Base-by-base conservation (phyloP, 305 asterid species). In the Plantago rigida region DNA sequence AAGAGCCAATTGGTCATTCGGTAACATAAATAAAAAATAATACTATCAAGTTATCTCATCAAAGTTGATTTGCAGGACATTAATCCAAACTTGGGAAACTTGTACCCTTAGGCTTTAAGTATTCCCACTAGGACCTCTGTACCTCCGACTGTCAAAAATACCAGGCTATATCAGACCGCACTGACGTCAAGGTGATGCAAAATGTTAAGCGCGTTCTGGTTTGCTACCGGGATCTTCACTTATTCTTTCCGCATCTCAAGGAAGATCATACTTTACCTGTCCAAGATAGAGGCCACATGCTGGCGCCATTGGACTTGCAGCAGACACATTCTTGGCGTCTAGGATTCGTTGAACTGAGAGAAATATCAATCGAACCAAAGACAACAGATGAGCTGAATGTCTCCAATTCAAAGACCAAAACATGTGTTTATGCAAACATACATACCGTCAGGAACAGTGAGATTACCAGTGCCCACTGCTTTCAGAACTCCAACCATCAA, bases 261-360 rank as follows among this genome's bases (percentile, higher is more conserved):
- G 81, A 64, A 86, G 80, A 69, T 91, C 87, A 17, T 84, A 91
- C 64, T 76, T 84, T 54, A 91, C 98, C 46, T 81, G 88, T 73
- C 92, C 98, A 19, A 91, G 96, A 72, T 87, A 87, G 68, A 91
- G 96, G 48, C 98, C 98, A 63, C 81, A 80, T 24, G 98, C 87
- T 7, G 96, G 98, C 5, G 95, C 95, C 98, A 91, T 91, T 0
- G 96, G 94, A 67, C 85, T 80, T 60, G 87, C 87, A 66, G 88
- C 86, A 63, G 74, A 53, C 3, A 86, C 73, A 10, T 75, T 66
- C 86, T 84, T 87, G 9, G 95, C 95, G 72, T 87, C 64, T 24
- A 91, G 84, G 59, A 91, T 87, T 62, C 82, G 75, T 63, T 84
- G 71, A 68, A 87, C 98, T 91, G 85, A 78, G 70, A 55, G 26